Evolutionary conservation across 148 eudicot species (phyloP).

Genomic region (Agrostemma githago): DNA sequence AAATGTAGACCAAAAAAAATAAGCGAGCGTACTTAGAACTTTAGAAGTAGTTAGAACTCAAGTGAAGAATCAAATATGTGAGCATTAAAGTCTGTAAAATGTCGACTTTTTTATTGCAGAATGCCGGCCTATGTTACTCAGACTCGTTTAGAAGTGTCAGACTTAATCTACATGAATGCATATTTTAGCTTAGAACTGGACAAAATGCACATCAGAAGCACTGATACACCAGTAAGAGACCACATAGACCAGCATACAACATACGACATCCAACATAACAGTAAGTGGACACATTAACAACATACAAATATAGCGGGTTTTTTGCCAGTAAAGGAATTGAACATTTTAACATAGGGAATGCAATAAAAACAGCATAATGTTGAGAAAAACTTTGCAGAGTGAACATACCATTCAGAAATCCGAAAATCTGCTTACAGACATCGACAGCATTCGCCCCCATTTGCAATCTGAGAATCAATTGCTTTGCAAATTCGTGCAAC

Average conservation of each 20-base stretch:
- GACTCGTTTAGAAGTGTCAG: no score
- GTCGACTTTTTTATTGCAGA: neutral
- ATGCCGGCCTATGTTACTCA: neutral
- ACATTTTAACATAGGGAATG: neutral
- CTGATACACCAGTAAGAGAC: neutral
- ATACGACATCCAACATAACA: neutral
- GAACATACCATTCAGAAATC: constrained; percentile 59
- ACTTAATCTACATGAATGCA: no score
- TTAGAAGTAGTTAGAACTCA: neutral
- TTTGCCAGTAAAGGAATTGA: neutral
- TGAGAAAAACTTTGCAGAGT: neutral
- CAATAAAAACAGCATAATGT: neutral
- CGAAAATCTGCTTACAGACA: constrained; percentile 53
- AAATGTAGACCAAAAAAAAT: no score
- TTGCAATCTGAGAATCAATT: constrained; percentile 57
- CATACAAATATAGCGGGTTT: neutral
- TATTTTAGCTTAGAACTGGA: no score
- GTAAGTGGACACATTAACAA: neutral
- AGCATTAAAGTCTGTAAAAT: neutral
- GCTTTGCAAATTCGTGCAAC: constrained; percentile 57
- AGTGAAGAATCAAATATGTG: neutral
- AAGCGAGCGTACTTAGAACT: no score
- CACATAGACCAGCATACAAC: neutral
- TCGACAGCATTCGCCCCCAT: constrained; percentile 51
- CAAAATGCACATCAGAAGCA: neutral